These are phyloP conservation scores for Heliamphora exappendiculata DNA, from an alignment of 148 eudicot species.

Conservation along the genomic window DNA sequence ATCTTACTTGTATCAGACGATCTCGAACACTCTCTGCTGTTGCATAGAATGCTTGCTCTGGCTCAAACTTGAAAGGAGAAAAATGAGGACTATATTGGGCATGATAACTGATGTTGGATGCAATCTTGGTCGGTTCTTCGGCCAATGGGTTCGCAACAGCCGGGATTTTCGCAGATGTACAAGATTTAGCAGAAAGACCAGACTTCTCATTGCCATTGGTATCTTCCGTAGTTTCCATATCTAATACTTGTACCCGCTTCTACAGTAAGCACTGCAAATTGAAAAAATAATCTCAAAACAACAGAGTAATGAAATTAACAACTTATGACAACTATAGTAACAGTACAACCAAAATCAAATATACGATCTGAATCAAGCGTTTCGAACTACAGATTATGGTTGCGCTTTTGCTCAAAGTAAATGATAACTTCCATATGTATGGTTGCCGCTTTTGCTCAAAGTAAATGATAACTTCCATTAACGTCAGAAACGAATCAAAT, in stretches of 20 bases:
- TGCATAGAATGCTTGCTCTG: constrained; percentile 92
- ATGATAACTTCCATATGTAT: neutral
- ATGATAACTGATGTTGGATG: constrained; percentile 87
- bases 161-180: constrained; percentile 33
- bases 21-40: constrained; percentile 97
- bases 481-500: neutral
- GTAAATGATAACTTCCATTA: too few relatives aligned
- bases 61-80: constrained; percentile 85
- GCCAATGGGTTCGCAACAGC: constrained; percentile 72
- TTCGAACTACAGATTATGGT: neutral
- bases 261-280: neutral
- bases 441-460: too few relatives aligned
- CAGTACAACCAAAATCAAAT: neutral
- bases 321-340: neutral
- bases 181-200: constrained; percentile 24
- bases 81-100: constrained; percentile 92
- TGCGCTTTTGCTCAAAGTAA: neutral
- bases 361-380: neutral
- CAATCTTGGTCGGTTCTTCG: constrained; percentile 56
- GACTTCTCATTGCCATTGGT: constrained; percentile 31
- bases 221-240: constrained; percentile 47
- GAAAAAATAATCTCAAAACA: neutral
- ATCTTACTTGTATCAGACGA: constrained; percentile 67
- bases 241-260: neutral
- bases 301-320: neutral